Evolutionary conservation across 768 basidiomycete genomes (phyloP), one percentile per base, ranked within the genome.

Genomic region (Boletus sensibilis): DNA sequence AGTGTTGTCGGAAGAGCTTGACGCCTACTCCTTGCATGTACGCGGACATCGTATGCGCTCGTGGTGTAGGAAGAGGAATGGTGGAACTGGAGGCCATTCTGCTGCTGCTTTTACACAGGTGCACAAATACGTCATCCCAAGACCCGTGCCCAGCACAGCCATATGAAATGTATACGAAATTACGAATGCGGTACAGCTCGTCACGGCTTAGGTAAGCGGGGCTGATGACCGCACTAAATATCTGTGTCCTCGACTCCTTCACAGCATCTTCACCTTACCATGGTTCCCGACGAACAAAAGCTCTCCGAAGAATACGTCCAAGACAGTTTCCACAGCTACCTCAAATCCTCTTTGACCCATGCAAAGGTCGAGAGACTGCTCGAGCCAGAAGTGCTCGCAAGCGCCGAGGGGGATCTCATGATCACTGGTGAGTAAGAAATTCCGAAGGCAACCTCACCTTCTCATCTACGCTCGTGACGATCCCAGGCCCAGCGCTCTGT

Each of bases 361-460:
- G 92, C 92, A 0, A 92, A 90, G 65, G 81, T 78, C 0, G 92
- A 94, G 70, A 74, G 76, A 4, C 76, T 94, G 2, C 75, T 94
- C 34, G 88, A 90, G 65, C 81, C 82, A 8, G 85, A 90, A 40
- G 70, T 90, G 1, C 75, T 94, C 6, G 86, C 85, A 35, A 87
- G 85, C 43, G 92, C 90, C 12, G 88, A 92, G 72, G 82, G 79
- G 0, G 91, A 94, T 76, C 72, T 94, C 31, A 93, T 93, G 90
- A 87, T 94, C 56, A 86, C 88, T 67, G 91, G 92, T 85, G 48
- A 58, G 78, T 60, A n/a, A 21, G 12, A 35, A 41, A 55, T 55
- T 12, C 23, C 14, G 38, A 46, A 7, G 38, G n/a, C 29, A 20
- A 18, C 7, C 50, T 50, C 37, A 14, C 33, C 20, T 44, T 16